These are phyloP conservation scores for Trapa incisa DNA, from an alignment of 345 rosid genomes.

Conservation along the genomic window DNA sequence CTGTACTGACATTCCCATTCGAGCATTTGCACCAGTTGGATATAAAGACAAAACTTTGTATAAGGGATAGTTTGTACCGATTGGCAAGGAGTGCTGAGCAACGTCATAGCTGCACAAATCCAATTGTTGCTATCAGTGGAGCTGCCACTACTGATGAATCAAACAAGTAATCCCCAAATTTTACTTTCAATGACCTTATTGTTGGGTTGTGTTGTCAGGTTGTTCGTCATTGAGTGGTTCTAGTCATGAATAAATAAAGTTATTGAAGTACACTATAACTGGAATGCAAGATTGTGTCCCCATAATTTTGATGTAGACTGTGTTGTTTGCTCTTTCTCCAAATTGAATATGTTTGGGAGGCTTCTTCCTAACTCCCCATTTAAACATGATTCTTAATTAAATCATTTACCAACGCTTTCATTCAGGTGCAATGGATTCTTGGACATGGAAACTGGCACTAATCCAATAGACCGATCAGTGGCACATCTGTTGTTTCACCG, in stretches of 20 bases:
- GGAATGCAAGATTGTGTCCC: not conserved
- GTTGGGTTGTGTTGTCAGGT: not conserved
- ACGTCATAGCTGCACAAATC: constrained; percentile 36
- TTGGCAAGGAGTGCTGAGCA: constrained; percentile 86
- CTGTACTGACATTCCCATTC: not conserved
- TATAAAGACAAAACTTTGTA: constrained; percentile 74
- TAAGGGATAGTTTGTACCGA: constrained; percentile 86
- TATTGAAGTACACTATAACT: not conserved
- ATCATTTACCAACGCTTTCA: not conserved
- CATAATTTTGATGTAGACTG: too few relatives aligned
- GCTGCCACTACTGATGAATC: constrained; percentile 37
- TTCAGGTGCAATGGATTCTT: constrained; percentile 50
- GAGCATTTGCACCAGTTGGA: constrained; percentile 46
- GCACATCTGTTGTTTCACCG: constrained; percentile 88
- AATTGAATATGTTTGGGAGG: too few relatives aligned
- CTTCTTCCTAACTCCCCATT: too few relatives aligned
- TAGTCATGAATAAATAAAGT: not conserved
- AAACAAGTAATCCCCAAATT: constrained; percentile 30
- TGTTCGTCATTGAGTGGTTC: not conserved
- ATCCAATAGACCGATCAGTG: constrained; percentile 88
- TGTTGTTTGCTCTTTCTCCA: too few relatives aligned
- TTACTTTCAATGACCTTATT: too few relatives aligned
- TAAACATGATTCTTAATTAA: too few relatives aligned
- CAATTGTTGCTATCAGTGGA: constrained; percentile 25
- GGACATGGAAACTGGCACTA: constrained; percentile 79